These are phyloP conservation scores for Tolypocladium tropicale DNA, from an alignment of 2,329 filamentous ascomycete species.

Conservation along the genomic window DNA sequence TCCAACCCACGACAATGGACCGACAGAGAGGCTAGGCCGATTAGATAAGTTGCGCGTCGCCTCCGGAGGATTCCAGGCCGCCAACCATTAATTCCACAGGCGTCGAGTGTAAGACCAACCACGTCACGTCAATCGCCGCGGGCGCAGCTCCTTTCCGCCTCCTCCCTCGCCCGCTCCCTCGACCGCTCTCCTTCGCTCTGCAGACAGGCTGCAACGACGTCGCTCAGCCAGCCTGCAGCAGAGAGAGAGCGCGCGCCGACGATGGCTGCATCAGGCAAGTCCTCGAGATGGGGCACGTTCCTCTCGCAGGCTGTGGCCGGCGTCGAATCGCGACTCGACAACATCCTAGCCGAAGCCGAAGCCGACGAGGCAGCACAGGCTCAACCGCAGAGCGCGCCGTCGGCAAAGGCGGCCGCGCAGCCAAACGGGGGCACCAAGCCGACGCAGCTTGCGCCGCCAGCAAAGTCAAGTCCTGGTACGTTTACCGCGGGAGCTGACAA, in stretches of 20 bases:
- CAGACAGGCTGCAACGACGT: not conserved
- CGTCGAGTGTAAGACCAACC: not conserved
- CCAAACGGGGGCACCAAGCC: conserved; percentile 5
- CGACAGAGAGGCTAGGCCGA: not conserved
- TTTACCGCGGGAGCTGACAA: not conserved
- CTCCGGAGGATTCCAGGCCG: not conserved
- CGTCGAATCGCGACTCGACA: conserved; percentile 87
- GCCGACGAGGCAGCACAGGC: conserved; percentile 38
- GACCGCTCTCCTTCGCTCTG: not conserved
- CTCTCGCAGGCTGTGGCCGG: conserved; percentile 86
- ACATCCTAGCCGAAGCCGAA: conserved; percentile 80
- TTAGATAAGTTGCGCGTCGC: not conserved
- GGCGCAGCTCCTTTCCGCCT: not conserved
- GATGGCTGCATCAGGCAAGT: conserved; percentile 41
- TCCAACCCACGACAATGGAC: no score
- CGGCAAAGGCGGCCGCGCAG: conserved; percentile 15
- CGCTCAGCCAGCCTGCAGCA: not conserved
- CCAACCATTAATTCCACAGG: not conserved
- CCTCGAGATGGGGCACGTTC: conserved; percentile 62
- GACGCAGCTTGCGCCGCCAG: conserved; percentile 14
- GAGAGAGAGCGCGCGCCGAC: conserved; percentile 5
- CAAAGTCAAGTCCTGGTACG: conserved; percentile 15
- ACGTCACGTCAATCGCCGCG: not conserved
- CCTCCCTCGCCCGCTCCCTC: not conserved
- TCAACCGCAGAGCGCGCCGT: not conserved